Percentiles rank a stretch among this genome's conserved stretches.
Conservation (phyloP, 2,329 filamentous ascomycete species). For the Zopfia rhizophila region DNA sequence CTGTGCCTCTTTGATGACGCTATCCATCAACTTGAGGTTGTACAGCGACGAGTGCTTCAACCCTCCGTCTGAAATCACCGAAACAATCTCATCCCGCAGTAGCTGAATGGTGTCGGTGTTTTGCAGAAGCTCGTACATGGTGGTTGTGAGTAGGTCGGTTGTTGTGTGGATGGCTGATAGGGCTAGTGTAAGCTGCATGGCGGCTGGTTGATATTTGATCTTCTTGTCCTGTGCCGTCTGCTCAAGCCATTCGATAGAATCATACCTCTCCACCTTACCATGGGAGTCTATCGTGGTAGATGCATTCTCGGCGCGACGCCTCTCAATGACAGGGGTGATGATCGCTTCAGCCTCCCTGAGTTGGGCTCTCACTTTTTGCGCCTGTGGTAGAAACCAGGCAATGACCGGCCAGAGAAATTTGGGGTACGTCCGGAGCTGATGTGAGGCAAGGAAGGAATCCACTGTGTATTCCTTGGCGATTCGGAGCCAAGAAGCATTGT, state of each 20-base stretch:
- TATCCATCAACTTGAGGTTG: constrained; percentile 55
- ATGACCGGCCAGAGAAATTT: constrained; percentile 54
- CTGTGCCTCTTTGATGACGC: constrained; percentile 54
- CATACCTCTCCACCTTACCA: constrained; percentile 37
- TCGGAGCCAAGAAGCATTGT: constrained; percentile 65
- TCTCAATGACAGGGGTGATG: constrained; percentile 33
- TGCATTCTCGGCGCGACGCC: constrained; percentile 11
- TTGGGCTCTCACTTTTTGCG: constrained; percentile 51
- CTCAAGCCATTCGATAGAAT: constrained; percentile 59
- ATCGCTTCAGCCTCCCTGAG: constrained; percentile 51
- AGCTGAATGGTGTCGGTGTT: constrained; percentile 62
- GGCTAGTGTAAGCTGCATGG: constrained; percentile 50
- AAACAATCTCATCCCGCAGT: constrained; percentile 63
- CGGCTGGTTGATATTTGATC: constrained; percentile 42
- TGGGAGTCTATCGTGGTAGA: constrained; percentile 10
- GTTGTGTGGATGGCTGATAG: constrained; percentile 58
- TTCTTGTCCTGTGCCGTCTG: constrained; percentile 45
- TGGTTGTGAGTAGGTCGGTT: constrained; percentile 54
- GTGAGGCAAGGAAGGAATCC: constrained; percentile 60
- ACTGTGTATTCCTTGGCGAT: constrained; percentile 63
- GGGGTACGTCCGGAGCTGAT: constrained; percentile 60
- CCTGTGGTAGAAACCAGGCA: constrained; percentile 58
- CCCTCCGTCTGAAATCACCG: constrained; percentile 55
- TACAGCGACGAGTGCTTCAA: constrained; percentile 51
- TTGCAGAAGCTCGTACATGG: constrained; percentile 64